These are phyloP conservation scores for Blastobotrys illinoisensis DNA, from an alignment of 1,139 yeast genomes.

Conservation along the genomic window DNA sequence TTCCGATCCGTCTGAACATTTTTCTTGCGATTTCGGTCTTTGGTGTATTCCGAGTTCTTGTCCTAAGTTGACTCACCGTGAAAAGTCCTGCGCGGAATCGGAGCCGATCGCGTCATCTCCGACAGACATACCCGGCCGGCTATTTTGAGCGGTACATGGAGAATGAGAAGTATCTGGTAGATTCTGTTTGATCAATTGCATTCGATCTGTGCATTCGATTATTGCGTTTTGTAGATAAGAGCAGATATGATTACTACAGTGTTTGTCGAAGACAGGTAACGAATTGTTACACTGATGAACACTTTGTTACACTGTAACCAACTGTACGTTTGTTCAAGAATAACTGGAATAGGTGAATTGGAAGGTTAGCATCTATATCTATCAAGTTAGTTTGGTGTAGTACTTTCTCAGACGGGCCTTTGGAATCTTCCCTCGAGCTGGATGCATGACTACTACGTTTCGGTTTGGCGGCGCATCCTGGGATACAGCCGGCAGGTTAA, in stretches of 20 bases:
- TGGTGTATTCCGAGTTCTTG: background rate
- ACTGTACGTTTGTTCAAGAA: too few relatives aligned
- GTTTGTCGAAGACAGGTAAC: too few relatives aligned
- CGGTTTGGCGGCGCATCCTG: constrained; percentile 80
- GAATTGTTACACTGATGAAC: too few relatives aligned
- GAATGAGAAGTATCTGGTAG: too few relatives aligned
- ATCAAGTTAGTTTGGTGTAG: constrained; percentile 3
- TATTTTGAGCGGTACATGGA: too few relatives aligned
- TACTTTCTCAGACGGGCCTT: constrained; percentile 18
- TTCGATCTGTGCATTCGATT: too few relatives aligned
- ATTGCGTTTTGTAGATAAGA: too few relatives aligned
- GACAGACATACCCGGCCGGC: background rate
- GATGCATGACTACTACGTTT: constrained; percentile 49
- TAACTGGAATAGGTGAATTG: too few relatives aligned
- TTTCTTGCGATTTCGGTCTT: background rate
- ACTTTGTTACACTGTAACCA: too few relatives aligned
- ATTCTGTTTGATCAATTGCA: too few relatives aligned
- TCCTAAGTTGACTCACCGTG: background rate
- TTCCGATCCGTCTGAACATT: background rate
- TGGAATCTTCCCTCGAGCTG: constrained; percentile 17
- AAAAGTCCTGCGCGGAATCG: background rate
- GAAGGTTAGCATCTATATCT: too few relatives aligned
- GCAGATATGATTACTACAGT: too few relatives aligned
- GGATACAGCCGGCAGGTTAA: constrained; percentile 58
- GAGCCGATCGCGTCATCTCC: background rate